Percentiles rank a stretch among this genome's conserved stretches.
Evolutionary conservation across 2,329 filamentous ascomycete species (phyloP).

Genomic region (Colletotrichum tropicale): DNA sequence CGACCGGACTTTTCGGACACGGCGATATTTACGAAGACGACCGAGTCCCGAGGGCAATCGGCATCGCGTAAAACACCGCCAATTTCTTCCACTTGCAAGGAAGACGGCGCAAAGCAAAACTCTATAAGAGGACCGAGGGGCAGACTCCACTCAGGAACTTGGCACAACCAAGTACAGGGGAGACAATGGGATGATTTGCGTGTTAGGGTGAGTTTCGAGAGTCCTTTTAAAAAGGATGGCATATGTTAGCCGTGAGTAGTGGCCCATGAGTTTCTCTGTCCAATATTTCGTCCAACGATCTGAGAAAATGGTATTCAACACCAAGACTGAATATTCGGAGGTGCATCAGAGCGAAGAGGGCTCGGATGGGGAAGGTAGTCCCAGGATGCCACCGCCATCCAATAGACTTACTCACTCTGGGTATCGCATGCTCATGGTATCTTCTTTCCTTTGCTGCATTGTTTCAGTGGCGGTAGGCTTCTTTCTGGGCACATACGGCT

Average conservation of each 20-base stretch:
- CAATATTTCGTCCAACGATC: background rate
- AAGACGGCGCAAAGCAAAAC: background rate
- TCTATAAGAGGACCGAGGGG: background rate
- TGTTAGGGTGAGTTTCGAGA: background rate
- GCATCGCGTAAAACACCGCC: background rate
- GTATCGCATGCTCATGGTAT: background rate
- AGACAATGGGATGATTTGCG: background rate
- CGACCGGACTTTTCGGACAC: background rate
- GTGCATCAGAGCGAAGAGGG: background rate
- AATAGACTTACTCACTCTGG: background rate
- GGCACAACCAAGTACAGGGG: background rate
- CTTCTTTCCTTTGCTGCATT: background rate
- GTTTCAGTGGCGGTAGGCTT: background rate
- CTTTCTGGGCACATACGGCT: background rate
- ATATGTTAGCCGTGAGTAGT: rapidly evolving
- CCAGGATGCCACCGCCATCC: background rate
- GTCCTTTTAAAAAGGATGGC: background rate
- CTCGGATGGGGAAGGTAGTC: background rate
- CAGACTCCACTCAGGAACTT: background rate
- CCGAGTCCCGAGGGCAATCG: background rate
- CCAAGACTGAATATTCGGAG: background rate
- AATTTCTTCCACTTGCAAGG: background rate
- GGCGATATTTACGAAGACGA: background rate
- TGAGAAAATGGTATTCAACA: background rate
- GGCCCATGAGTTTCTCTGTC: background rate